Conservation (phyloP, 164 flowering plant species). For the Magnolia kwangsiensis region DNA sequence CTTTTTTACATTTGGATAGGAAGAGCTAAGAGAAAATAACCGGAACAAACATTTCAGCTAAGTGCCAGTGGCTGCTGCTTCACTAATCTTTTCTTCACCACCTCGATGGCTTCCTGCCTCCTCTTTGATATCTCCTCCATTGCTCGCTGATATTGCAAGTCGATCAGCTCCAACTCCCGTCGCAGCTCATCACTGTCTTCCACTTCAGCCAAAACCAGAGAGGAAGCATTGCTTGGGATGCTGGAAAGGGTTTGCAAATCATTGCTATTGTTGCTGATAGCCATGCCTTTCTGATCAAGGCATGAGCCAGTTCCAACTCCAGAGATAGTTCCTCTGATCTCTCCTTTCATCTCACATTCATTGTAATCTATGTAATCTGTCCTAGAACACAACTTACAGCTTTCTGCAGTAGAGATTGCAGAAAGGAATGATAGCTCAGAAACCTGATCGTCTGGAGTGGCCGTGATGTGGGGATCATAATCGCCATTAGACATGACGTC, state of each 20-base stretch:
- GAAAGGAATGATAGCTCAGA: conserved; percentile 36
- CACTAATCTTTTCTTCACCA: conserved; percentile 39
- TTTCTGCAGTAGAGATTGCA: conserved; percentile 30
- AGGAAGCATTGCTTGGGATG: conserved; percentile 23
- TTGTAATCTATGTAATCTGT: conserved; percentile 14
- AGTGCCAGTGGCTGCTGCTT: conserved; percentile 28
- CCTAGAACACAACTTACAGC: conserved; percentile 20
- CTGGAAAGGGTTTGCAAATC: conserved; percentile 10
- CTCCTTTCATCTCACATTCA: conserved; percentile 12
- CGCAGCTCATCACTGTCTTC: conserved; percentile 34
- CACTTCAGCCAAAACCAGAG: conserved; percentile 15
- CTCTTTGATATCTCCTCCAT: conserved; percentile 40
- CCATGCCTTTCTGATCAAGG: conserved; percentile 5
- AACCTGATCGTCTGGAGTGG: conserved; percentile 19
- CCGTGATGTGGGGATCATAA: conserved; percentile 12
- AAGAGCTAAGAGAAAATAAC: not conserved
- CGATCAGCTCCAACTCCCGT: conserved; percentile 48
- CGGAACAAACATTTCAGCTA: not conserved
- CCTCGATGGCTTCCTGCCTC: conserved; percentile 46
- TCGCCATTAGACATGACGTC: conserved; percentile 19
- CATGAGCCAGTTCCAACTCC: conserved; percentile 9
- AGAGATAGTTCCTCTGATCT: conserved; percentile 10
- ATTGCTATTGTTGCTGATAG: not conserved
- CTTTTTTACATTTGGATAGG: not conserved
- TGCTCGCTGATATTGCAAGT: conserved; percentile 44